A percentile compares a stretch with the other conserved stretches of the same genome.
These are phyloP conservation scores for Lactarius hatsudake DNA, from an alignment of 768 basidiomycete genomes.

Conservation along the genomic window DNA sequence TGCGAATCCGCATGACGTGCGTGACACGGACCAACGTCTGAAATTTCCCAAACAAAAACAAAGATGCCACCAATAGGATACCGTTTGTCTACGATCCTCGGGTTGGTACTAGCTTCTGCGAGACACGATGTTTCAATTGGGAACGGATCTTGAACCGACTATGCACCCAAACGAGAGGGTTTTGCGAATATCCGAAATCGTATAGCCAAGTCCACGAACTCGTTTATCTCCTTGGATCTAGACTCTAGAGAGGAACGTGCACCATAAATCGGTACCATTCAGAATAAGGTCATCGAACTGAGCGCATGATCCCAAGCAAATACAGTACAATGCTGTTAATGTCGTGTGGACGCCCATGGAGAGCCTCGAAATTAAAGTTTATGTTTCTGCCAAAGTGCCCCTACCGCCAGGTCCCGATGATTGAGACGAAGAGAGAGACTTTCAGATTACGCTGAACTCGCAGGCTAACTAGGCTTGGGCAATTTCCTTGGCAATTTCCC, in stretches of 20 bases:
- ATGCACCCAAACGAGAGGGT: not conserved
- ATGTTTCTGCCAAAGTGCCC: no score
- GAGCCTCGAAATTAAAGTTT: no score
- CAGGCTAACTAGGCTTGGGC: no score
- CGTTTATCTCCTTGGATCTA: not conserved
- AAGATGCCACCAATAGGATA: not conserved
- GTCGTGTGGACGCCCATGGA: no score
- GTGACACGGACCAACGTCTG: no score
- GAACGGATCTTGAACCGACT: not conserved
- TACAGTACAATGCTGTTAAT: no score
- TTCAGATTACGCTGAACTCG: no score
- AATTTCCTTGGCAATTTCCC: no score
- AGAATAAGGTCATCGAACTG: not conserved
- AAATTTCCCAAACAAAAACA: not conserved
- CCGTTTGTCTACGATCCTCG: not conserved
- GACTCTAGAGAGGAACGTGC: not conserved
- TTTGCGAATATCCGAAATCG: not conserved
- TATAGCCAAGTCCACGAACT: not conserved
- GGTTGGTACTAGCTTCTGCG: not conserved
- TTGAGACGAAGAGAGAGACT: no score
- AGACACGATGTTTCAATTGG: not conserved
- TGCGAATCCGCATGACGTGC: not conserved
- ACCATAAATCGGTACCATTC: not conserved
- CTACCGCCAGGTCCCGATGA: no score
- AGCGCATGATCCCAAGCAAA: not conserved